Evolutionary conservation across 2,329 filamentous ascomycete species (phyloP).

Genomic region (Pestalotiopsis sp.): DNA sequence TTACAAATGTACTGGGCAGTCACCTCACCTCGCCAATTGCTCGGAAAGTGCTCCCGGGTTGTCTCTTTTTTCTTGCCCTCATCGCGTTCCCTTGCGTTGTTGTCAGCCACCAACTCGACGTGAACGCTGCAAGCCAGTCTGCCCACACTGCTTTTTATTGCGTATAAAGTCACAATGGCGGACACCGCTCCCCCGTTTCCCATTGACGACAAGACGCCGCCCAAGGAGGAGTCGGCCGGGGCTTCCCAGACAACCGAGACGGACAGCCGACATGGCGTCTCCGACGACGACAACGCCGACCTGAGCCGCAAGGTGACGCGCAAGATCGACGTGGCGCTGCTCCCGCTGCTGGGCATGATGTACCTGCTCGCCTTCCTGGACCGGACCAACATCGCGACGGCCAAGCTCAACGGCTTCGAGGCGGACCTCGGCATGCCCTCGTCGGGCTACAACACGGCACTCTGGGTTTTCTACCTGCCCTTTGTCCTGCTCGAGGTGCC

Average conservation of each 20-base stretch:
- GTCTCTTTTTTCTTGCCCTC: too few relatives aligned
- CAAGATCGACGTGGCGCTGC: slow-evolving; percentile 7
- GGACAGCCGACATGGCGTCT: not conserved
- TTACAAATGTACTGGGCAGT: not conserved
- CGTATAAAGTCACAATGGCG: not conserved
- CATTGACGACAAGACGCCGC: not conserved
- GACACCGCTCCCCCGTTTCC: not conserved
- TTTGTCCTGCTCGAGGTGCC: slow-evolving; percentile 10
- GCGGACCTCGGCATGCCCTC: slow-evolving; percentile 10
- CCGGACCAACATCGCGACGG: slow-evolving; percentile 8
- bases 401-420: slow-evolving; percentile 10
- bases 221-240: not conserved
- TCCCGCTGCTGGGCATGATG: slow-evolving; percentile 4
- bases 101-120: not conserved
- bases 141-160: too few relatives aligned
- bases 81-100: not conserved
- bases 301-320: slow-evolving; percentile 7
- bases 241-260: not conserved
- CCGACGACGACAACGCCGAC: not conserved
- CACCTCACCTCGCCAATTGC: not conserved
- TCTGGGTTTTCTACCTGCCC: slow-evolving; percentile 9
- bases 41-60: too few relatives aligned
- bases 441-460: slow-evolving; percentile 10
- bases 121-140: too few relatives aligned
- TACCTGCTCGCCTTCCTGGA: slow-evolving; percentile 10